Evolutionary conservation across 768 basidiomycete genomes (phyloP), one percentile per base, ranked within the genome.

Genomic region (Fomitopsis serialis): DNA sequence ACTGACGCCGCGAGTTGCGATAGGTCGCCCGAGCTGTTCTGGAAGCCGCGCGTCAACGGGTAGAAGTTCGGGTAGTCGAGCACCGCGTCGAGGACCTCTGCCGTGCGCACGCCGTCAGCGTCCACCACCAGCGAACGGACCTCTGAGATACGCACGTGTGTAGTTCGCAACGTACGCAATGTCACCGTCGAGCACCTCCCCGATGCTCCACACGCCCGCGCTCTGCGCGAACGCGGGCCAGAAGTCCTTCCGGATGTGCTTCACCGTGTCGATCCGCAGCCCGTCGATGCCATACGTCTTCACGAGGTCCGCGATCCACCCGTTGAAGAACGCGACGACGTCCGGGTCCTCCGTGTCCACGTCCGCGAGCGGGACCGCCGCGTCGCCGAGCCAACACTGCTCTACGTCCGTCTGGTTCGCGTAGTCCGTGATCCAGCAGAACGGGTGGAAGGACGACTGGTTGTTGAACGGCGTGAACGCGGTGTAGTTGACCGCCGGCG

Each of bases 301-400:
- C 4, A 82, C 77, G 11, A 82, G 66, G 27, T 69, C 58, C 13
- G 61, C 63, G 43, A 84, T 73, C 81, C 81, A 84, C 24, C 49
- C 58, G 54, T 78, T 74, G 65, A 74, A 71, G 40, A 67, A 70
- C 36, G 58, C 57, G 36, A 78, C 67, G n/a, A 84, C 75, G 3
- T 61, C 61, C 17, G 67, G 46, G 51, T 76, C 65, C 58, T 83
- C 79, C 0, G 82, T 85, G 67, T 84, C 70, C 51, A 85, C 63
- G 55, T 85, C 82, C 3, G 75, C 73, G 40, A 82, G 72, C n/a
- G 82, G 77, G 58, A 83, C 69, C 25, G 60, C 67, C 29, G 64
- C 61, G 58, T 81, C 79, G 15, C 83, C 83, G 4, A 84, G 71
- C 81, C 82, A 85, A 67, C 83, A 81, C 49, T 77, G 70, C 63